A percentile compares a stretch with the other conserved stretches of the same genome.
phyloP scores from a whole-genome alignment of 2,329 filamentous ascomycete species.

The Epichloe amarillans region DNA sequence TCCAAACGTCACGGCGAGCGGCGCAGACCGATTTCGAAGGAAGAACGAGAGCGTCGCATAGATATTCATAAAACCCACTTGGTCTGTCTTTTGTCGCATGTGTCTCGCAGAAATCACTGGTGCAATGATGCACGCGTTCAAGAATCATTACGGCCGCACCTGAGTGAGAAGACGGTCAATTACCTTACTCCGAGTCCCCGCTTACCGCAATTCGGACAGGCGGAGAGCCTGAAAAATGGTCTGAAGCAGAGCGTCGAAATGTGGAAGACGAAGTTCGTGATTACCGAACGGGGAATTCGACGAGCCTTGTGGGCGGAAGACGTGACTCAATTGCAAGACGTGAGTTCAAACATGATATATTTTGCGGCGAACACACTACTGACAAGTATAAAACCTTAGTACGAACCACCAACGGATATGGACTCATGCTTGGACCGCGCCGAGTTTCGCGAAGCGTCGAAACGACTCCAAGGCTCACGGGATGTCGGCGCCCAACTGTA shows the following conservation, averaged over 20 bases:
- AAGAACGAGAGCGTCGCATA: constrained; percentile 44
- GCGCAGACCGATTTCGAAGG: constrained; percentile 39
- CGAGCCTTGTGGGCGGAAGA: constrained; percentile 65
- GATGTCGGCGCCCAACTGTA: constrained; percentile 86
- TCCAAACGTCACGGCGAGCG: constrained; percentile 23
- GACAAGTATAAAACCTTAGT: constrained; percentile 26
- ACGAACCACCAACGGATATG: constrained; percentile 43
- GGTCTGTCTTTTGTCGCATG: constrained; percentile 68
- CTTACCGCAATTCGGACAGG: constrained; percentile 60
- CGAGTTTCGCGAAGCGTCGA: constrained; percentile 63
- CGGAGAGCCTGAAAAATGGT: constrained; percentile 66
- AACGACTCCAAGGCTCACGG: constrained; percentile 61
- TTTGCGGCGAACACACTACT: not conserved
- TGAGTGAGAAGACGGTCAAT: constrained; percentile 51
- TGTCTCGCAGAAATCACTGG: constrained; percentile 70
- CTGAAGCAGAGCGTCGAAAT: constrained; percentile 53
- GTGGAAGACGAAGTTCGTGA: constrained; percentile 56
- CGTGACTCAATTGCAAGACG: constrained; percentile 43
- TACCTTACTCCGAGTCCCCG: constrained; percentile 56
- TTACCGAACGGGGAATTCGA: constrained; percentile 58
- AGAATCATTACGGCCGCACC: constrained; percentile 45
- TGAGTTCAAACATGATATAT: constrained; percentile 18
- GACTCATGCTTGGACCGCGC: constrained; percentile 55
- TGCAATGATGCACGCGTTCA: constrained; percentile 68
- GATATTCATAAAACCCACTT: constrained; percentile 80